Conservation (phyloP, 345 rosid species). For the Aquilaria yunnanensis region DNA sequence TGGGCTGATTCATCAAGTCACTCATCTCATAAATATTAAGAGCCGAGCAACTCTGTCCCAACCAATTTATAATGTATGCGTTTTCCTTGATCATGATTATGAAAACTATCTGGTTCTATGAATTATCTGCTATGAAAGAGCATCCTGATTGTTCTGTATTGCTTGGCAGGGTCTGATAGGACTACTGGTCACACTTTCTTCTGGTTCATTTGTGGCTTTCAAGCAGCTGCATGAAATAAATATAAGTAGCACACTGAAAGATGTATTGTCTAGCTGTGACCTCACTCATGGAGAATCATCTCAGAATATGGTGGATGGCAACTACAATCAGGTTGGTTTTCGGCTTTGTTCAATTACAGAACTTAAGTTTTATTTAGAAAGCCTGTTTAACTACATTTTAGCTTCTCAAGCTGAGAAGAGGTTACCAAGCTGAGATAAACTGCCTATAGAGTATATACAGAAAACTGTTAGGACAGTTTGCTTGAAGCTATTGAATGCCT, state of each 20-base stretch:
- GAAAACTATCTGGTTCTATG: background rate
- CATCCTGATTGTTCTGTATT: conserved; percentile 17
- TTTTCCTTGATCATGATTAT: conserved; percentile 12
- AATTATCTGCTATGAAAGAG: conserved; percentile 8
- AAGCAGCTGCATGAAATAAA: conserved; percentile 70
- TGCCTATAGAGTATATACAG: too few species aligned
- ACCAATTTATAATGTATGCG: conserved; percentile 63
- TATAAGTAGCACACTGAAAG: conserved; percentile 68
- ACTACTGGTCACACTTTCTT: conserved; percentile 67
- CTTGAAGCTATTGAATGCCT: too few species aligned
- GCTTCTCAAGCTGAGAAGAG: too few species aligned
- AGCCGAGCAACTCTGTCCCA: conserved; percentile 76
- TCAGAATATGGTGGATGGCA: conserved; percentile 49
- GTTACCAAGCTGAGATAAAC: too few species aligned
- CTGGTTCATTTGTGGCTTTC: conserved; percentile 73
- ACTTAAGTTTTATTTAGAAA: too few species aligned
- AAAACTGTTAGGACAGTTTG: too few species aligned
- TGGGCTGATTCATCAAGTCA: conserved; percentile 63
- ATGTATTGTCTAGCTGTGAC: conserved; percentile 60
- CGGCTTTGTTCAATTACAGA: background rate
- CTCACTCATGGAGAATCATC: conserved; percentile 66
- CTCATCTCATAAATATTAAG: conserved; percentile 55
- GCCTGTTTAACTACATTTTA: too few species aligned
- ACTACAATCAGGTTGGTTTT: conserved; percentile 63
- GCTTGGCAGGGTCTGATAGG: conserved; percentile 77